Percentiles rank a stretch among this genome's conserved stretches.
Conservation (phyloP, 192 early-diverging fungal species). For the Coemansia umbellata region DNA sequence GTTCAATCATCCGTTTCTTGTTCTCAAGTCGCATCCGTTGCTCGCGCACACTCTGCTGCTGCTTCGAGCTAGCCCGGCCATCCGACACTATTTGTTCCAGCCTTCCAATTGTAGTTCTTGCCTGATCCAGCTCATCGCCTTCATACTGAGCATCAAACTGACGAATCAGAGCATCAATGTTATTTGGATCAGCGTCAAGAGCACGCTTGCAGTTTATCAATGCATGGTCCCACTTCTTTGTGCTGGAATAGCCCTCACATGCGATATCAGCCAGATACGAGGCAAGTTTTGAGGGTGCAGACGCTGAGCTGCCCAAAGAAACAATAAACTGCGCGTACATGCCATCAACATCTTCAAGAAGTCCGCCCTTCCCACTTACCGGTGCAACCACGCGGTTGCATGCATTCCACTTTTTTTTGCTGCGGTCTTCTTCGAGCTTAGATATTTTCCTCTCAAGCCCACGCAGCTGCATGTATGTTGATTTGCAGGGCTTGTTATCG, state of each 20-base stretch:
- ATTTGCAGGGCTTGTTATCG: conserved; percentile 87
- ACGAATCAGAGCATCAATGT: conserved; percentile 68
- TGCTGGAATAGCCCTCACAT: conserved; percentile 44
- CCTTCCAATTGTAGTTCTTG: conserved; percentile 65
- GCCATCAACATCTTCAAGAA: conserved; percentile 31
- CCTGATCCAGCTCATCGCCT: conserved; percentile 73
- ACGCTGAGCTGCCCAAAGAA: conserved; percentile 10
- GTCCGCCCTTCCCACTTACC: conserved; percentile 28
- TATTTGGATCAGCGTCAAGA: conserved; percentile 64
- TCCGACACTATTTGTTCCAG: conserved; percentile 58
- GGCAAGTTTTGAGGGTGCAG: conserved; percentile 34
- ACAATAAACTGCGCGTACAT: conserved; percentile 32
- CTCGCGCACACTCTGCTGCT: conserved; percentile 51
- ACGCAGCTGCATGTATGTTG: conserved; percentile 66
- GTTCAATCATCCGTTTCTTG: conserved; percentile 43
- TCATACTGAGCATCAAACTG: conserved; percentile 68
- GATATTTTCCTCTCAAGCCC: conserved; percentile 68
- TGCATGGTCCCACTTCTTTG: conserved; percentile 53
- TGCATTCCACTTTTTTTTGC: conserved; percentile 57
- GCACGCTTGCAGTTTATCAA: conserved; percentile 66
- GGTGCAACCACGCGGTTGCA: conserved; percentile 41
- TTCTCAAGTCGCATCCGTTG: conserved; percentile 47
- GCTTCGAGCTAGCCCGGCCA: conserved; percentile 36
- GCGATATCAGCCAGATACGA: conserved; percentile 31
- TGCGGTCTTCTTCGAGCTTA: conserved; percentile 55